Percentiles rank a stretch among this genome's conserved stretches.
phyloP scores from a whole-genome alignment of 257 asterid genomes.

The Forsythia viridissima region DNA sequence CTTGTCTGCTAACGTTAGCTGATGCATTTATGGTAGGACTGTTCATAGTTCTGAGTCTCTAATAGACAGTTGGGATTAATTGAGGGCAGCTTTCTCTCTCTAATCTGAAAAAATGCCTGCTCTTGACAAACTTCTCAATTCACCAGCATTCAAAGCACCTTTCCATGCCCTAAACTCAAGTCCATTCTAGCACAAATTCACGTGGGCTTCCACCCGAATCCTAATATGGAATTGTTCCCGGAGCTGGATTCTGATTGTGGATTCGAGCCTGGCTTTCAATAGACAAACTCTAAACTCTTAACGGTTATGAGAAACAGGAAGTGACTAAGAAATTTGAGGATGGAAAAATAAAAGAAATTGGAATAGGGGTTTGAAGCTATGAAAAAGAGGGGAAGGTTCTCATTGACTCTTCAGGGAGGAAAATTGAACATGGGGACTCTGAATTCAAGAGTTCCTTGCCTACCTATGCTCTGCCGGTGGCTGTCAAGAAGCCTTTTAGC shows the following conservation, averaged over 20 bases:
- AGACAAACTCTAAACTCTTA: too few species aligned
- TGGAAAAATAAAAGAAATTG: conserved; percentile 22
- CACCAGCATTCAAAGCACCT: conserved; percentile 16
- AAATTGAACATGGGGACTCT: background rate
- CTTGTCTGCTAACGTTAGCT: too few species aligned
- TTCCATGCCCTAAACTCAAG: background rate
- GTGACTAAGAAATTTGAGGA: background rate
- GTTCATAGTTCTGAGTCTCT: too few species aligned
- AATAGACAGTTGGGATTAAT: too few species aligned
- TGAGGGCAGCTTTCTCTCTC: too few species aligned
- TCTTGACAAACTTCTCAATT: conserved; percentile 34
- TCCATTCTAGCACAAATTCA: background rate
- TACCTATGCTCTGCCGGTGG: too few species aligned
- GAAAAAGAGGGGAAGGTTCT: too few species aligned
- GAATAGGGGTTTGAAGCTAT: background rate
- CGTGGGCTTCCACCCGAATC: conserved; percentile 25
- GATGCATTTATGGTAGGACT: too few species aligned
- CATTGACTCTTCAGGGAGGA: background rate
- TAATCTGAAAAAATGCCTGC: conserved; percentile 35
- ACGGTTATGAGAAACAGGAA: too few species aligned
- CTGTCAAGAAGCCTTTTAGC: too few species aligned
- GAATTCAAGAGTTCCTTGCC: background rate
- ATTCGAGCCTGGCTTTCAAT: too few species aligned
- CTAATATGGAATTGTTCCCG: background rate
- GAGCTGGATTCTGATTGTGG: background rate